These are phyloP conservation scores for Prinsepia uniflora DNA, from an alignment of 306 rosid species.

Conservation along the genomic window DNA sequence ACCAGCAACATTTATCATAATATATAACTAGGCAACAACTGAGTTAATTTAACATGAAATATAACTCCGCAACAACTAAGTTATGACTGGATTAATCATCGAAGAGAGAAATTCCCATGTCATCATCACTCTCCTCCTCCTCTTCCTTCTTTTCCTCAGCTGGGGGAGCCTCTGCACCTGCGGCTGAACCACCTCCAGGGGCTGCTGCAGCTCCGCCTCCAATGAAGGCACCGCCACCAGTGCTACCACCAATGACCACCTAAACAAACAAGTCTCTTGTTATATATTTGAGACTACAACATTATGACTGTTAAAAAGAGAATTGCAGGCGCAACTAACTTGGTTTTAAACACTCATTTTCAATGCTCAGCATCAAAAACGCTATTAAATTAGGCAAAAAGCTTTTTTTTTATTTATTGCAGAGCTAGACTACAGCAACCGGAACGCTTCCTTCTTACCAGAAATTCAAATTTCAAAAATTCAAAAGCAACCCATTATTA, in stretches of 20 bases:
- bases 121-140: slow-evolving; percentile 72
- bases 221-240: slow-evolving; percentile 33
- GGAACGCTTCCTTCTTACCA: neutral
- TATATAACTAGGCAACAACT: neutral
- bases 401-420: neutral
- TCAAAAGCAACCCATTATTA: too few relatives aligned
- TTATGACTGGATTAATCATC: slow-evolving; percentile 49
- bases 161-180: slow-evolving; percentile 20
- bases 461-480: neutral
- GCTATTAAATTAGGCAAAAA: neutral
- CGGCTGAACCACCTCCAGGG: slow-evolving; percentile 50
- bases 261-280: slow-evolving; percentile 6
- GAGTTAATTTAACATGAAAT: too few relatives aligned
- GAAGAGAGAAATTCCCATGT: slow-evolving; percentile 82
- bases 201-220: slow-evolving; percentile 54
- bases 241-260: slow-evolving; percentile 70
- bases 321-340: neutral
- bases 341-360: neutral
- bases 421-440: neutral
- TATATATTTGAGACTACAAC: neutral
- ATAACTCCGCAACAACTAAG: neutral
- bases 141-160: slow-evolving; percentile 58
- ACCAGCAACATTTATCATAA: slow-evolving; percentile 14
- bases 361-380: too few relatives aligned
- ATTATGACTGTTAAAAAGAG: neutral